A percentile compares a stretch with the other conserved stretches of the same genome.
These are phyloP conservation scores for Candida xyloterini DNA, from an alignment of 805 yeast genomes.

Conservation along the genomic window DNA sequence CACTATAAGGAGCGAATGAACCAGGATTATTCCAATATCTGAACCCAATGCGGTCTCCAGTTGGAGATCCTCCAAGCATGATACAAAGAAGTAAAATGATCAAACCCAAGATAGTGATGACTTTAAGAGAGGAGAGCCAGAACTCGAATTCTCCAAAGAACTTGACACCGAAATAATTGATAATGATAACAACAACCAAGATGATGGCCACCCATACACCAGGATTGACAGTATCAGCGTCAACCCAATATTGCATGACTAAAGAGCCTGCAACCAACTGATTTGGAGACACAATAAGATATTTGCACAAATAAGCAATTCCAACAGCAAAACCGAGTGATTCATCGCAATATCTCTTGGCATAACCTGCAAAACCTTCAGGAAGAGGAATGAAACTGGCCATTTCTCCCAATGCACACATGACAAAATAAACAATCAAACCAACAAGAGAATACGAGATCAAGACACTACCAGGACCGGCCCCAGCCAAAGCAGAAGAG, in stretches of 20 bases:
- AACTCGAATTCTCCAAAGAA: constrained; percentile 50
- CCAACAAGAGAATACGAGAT: constrained; percentile 71
- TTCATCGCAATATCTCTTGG: constrained; percentile 50
- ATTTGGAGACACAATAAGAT: constrained; percentile 52
- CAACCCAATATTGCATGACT: constrained; percentile 53
- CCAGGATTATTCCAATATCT: constrained; percentile 45
- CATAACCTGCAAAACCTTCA: constrained; percentile 55
- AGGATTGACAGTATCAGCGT: constrained; percentile 44
- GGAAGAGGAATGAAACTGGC: constrained; percentile 54
- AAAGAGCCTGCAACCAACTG: constrained; percentile 56
- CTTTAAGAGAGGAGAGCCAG: constrained; percentile 63
- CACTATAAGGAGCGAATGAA: constrained; percentile 41
- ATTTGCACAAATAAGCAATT: constrained; percentile 49
- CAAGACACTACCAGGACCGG: constrained; percentile 65
- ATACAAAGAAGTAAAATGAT: constrained; percentile 60
- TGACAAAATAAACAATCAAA: constrained; percentile 63
- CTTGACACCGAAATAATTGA: constrained; percentile 46
- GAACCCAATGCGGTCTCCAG: constrained; percentile 55
- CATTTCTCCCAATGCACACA: constrained; percentile 54
- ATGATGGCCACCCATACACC: constrained; percentile 52
- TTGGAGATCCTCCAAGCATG: constrained; percentile 77
- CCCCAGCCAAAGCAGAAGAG: constrained; percentile 62
- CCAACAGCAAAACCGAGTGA: constrained; percentile 59
- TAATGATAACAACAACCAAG: constrained; percentile 38
- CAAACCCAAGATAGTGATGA: constrained; percentile 62